Percentiles rank a stretch among this genome's conserved stretches.
Conservation (phyloP, 805 yeast species). For the Schizosaccharomyces octosporus region DNA sequence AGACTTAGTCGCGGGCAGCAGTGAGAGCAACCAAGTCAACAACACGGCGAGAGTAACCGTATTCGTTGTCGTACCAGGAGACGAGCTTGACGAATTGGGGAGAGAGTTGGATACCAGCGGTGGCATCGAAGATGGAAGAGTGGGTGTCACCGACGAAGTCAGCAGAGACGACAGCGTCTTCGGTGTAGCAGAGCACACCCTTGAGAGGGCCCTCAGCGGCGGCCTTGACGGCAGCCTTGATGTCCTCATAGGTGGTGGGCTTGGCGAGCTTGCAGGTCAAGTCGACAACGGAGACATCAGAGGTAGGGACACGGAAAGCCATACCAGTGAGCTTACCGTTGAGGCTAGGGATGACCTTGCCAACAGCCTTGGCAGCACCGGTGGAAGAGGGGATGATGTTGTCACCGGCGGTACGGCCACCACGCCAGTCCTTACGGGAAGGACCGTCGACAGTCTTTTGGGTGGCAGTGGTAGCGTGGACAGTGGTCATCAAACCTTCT, state of each 20-base stretch:
- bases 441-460: conserved; percentile 95
- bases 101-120: conserved; percentile 72
- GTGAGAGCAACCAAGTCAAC: conserved; percentile 69
- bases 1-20: conserved; percentile 17
- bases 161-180: conserved; percentile 74
- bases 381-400: conserved; percentile 89
- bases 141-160: conserved; percentile 66
- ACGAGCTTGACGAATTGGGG: conserved; percentile 75
- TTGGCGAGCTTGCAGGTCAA: conserved; percentile 62
- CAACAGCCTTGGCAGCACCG: conserved; percentile 95
- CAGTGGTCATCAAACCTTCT: conserved; percentile 88
- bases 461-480: conserved; percentile 87
- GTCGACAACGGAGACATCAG: conserved; percentile 82
- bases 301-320: conserved; percentile 84
- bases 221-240: conserved; percentile 48
- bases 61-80: conserved; percentile 92
- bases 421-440: conserved; percentile 95
- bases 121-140: conserved; percentile 76
- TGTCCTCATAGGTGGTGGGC: conserved; percentile 60
- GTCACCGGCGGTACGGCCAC: conserved; percentile 90
- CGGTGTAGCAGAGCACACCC: conserved; percentile 76
- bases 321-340: conserved; percentile 87
- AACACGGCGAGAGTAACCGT: conserved; percentile 88
- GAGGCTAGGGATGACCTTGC: conserved; percentile 75
- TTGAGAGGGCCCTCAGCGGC: conserved; percentile 56